A percentile compares a stretch with the other conserved stretches of the same genome.
Conservation (phyloP, 306 rosid genomes). For the Sicyos baderoa region DNA sequence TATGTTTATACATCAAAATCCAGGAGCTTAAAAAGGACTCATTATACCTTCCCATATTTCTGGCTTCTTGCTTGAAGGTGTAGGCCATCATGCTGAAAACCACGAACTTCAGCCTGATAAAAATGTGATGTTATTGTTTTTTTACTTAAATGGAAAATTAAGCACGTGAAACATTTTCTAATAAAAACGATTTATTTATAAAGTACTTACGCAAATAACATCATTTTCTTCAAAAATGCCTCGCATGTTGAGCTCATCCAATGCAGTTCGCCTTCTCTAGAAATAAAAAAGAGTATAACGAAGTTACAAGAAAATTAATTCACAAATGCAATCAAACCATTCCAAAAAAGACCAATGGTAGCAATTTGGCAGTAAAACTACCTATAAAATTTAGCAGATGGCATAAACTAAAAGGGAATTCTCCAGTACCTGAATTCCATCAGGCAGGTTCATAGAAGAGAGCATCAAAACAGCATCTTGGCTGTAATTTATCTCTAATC, state of each 20-base stretch:
- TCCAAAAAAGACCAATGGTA: not conserved
- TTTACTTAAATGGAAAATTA: not conserved
- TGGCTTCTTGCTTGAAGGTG: conserved; percentile 97
- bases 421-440: conserved; percentile 76
- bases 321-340: not conserved
- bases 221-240: conserved; percentile 76
- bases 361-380: not conserved
- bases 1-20: not conserved
- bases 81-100: conserved; percentile 75
- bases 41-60: conserved; percentile 79
- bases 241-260: conserved; percentile 94
- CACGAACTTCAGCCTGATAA: conserved; percentile 82
- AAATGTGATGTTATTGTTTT: not conserved
- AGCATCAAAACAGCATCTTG: conserved; percentile 85
- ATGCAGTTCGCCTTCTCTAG: conserved; percentile 81
- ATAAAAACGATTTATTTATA: not conserved
- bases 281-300: conserved; percentile 9
- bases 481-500: conserved; percentile 69
- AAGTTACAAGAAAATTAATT: not conserved
- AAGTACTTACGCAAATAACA: conserved; percentile 65
- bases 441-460: conserved; percentile 90
- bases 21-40: not conserved
- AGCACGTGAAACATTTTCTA: not conserved
- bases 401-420: not conserved
- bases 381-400: not conserved